phyloP scores from a whole-genome alignment of 257 asterid species.

The Phtheirospermum japonicum region DNA sequence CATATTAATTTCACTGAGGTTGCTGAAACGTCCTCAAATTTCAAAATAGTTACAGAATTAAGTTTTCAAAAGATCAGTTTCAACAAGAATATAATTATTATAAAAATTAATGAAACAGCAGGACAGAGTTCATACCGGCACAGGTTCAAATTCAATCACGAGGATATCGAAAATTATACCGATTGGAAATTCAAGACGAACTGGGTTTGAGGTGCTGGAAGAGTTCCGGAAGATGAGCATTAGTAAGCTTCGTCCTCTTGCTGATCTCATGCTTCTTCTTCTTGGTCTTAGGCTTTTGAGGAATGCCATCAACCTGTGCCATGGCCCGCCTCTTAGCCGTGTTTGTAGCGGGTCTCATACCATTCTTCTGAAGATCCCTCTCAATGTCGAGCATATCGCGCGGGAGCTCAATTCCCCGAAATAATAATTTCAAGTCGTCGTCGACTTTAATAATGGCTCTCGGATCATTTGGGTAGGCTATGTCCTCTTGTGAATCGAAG shows the following conservation, averaged over 20 bases:
- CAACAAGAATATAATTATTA: too few relatives aligned
- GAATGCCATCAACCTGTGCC: conserved; percentile 11
- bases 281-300: conserved; percentile 19
- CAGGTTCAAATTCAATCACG: neutral
- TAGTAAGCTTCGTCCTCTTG: conserved; percentile 20
- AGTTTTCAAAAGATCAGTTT: too few relatives aligned
- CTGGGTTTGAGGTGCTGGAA: conserved; percentile 14
- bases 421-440: conserved; percentile 29
- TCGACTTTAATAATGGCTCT: conserved; percentile 9
- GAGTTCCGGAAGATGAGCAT: conserved; percentile 17
- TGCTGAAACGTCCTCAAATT: too few relatives aligned
- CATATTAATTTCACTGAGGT: too few relatives aligned
- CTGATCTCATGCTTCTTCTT: conserved; percentile 17
- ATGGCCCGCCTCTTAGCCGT: conserved; percentile 16
- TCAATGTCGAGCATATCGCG: conserved; percentile 17
- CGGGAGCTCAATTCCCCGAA: conserved; percentile 30
- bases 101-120: conserved; percentile 6
- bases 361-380: conserved; percentile 19
- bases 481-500: conserved; percentile 15
- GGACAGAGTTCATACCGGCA: neutral
- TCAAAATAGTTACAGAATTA: too few relatives aligned
- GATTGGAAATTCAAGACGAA: conserved; percentile 15
- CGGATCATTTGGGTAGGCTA: conserved; percentile 15
- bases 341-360: conserved; percentile 17
- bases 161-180: neutral